A percentile compares a stretch with the other conserved stretches of the same genome.
Conservation (phyloP, 78 protist genomes). For the Polysphondylium violaceum region DNA sequence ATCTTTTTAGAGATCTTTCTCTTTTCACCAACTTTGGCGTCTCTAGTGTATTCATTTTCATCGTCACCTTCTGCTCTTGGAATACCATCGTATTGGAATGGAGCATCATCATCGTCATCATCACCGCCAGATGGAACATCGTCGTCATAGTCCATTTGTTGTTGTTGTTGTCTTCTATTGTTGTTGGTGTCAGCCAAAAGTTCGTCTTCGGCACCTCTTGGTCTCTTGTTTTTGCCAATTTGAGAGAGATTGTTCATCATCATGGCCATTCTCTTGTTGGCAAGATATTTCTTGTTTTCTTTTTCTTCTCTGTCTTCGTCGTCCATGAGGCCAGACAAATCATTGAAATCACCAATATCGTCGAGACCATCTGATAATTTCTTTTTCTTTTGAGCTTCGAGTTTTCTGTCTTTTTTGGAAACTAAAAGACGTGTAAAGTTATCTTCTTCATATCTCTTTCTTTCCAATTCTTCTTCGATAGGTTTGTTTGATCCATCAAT, state of each 20-base stretch:
- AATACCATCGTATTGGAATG: constrained; percentile 44
- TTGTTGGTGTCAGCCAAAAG: not conserved
- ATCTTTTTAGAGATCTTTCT: constrained; percentile 32
- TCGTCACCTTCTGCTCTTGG: constrained; percentile 1
- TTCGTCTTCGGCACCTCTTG: constrained; percentile 1
- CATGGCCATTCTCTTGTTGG: constrained; percentile 60
- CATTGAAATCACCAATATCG: constrained; percentile 49
- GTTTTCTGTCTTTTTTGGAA: constrained; percentile 44
- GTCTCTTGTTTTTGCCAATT: not conserved
- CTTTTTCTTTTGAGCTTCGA: constrained; percentile 7
- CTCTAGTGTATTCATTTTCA: not conserved
- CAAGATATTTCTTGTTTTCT: constrained; percentile 24
- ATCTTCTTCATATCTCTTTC: constrained; percentile 36
- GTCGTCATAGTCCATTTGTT: constrained; percentile 14
- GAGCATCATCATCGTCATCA: constrained; percentile 27
- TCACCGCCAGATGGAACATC: constrained; percentile 6
- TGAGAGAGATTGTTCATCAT: not conserved
- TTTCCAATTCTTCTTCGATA: constrained; percentile 3
- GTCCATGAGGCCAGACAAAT: constrained; percentile 20
- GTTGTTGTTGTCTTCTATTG: not conserved
- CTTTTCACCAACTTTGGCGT: constrained; percentile 35
- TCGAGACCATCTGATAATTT: constrained; percentile 49
- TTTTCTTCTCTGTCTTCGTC: constrained; percentile 36
- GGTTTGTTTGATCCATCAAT: not conserved
- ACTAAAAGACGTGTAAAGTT: constrained; percentile 28